A percentile compares a stretch with the other conserved stretches of the same genome.
Conservation (phyloP, 306 rosid genomes). For the Arachis hypogaea region DNA sequence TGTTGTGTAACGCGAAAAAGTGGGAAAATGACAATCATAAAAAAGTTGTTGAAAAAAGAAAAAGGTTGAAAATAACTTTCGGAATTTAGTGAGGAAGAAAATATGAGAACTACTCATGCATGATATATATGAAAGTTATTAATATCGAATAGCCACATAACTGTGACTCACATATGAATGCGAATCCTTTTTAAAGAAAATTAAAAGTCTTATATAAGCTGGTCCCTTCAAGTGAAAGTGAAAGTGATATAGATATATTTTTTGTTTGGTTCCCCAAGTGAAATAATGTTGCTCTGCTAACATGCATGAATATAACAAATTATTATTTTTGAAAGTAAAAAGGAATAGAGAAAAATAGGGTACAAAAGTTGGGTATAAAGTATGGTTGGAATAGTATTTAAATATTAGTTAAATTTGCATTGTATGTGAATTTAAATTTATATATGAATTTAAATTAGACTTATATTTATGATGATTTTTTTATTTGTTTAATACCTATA, state of each 20-base stretch:
- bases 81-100: constrained; percentile 3
- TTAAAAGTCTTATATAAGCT: background rate
- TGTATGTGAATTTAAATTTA: too few species aligned
- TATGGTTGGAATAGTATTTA: too few species aligned
- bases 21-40: constrained; percentile 25
- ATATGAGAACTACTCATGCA: constrained; percentile 5
- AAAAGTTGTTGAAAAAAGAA: background rate
- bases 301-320: background rate
- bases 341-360: too few species aligned
- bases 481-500: too few species aligned
- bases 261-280: background rate
- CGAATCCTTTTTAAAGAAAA: background rate
- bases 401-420: too few species aligned
- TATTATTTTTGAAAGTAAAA: too few species aligned
- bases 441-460: too few species aligned
- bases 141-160: background rate
- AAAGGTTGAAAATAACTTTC: constrained; percentile 34
- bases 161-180: background rate
- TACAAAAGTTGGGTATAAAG: too few species aligned
- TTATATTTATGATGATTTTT: too few species aligned
- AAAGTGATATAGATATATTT: background rate
- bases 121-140: background rate
- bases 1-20: background rate
- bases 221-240: constrained; percentile 1
- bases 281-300: background rate